Base-by-base conservation (phyloP, 1,284 basidiomycete genomes). In the Microbotryum lychnidis-dioicae region DNA sequence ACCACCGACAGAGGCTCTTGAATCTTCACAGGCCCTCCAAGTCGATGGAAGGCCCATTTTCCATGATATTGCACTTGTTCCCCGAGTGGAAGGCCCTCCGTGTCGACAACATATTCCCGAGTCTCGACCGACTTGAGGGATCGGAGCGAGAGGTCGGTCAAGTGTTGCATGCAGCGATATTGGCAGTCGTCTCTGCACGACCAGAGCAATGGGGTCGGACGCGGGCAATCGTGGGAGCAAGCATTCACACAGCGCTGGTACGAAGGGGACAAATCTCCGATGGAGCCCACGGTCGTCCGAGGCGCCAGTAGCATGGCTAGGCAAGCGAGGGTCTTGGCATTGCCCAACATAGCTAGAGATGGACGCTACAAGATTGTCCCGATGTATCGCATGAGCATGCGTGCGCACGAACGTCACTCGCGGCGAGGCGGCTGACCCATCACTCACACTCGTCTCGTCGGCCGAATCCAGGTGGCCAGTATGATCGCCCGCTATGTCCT, bases 1-100 rank as follows among this genome's bases (percentile, higher is more conserved):
- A 85, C 74, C 58, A 97, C 92, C 14, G 89, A 90, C 16, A 92
- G 84, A 5, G 94, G 93, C 75, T 99, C 96, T 75, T 98, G 96
- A 76, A 91, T 87, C 29, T 91, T 91, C 6, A 80, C 76, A 9
- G 54, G 51, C 4, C 51, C 23, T 47, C 46, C 52, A 45, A 67
- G 48, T 4, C 71, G 81, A 82, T 85, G 87, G 75, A 97, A 97
- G 0, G 91, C 89, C 93, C 94, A 98, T 78, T 98, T 98, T 27
- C 96, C 96, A 71, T 91, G 84, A 75, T 89, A 97, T 72, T 96
- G 92, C 33, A 71, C 71, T 29, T 72, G 65, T 14, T 53, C 58
- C 9, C 68, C 66, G 10, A 58, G 53, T 2, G 68, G 71, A 6
- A 73, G 61, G 14, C 72, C 73, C 50, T 73, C 33, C 45, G 72